A percentile compares a stretch with the other conserved stretches of the same genome.
phyloP scores from a whole-genome alignment of 2,329 filamentous ascomycete species.

The Monascus ruber region DNA sequence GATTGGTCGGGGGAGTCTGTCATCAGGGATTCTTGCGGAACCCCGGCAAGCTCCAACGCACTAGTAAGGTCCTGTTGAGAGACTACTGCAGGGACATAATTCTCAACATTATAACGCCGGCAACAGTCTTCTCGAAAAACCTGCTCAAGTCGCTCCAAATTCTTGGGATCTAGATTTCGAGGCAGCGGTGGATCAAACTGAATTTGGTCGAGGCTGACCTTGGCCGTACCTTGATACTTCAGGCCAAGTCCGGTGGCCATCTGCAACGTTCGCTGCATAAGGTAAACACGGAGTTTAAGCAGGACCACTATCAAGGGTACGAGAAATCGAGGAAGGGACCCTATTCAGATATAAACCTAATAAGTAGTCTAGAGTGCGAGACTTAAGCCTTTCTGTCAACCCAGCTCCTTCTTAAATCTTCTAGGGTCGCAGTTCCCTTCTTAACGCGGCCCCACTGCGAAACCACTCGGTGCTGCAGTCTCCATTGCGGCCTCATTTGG shows the following conservation, averaged over 20 bases:
- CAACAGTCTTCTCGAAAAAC: conserved; percentile 12
- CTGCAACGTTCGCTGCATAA: too few relatives aligned
- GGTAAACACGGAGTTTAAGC: too few relatives aligned
- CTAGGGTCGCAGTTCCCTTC: too few relatives aligned
- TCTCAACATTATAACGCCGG: conserved; percentile 8
- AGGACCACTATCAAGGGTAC: too few relatives aligned
- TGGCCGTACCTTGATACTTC: conserved; percentile 17
- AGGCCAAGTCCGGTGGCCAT: conserved; percentile 8
- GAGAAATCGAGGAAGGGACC: too few relatives aligned
- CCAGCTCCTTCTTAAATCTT: too few relatives aligned
- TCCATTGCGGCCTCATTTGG: too few relatives aligned
- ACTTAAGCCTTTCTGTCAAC: too few relatives aligned
- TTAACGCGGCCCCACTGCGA: too few relatives aligned
- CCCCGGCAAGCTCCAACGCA: conserved; percentile 3
- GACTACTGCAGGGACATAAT: conserved; percentile 10
- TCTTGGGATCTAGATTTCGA: conserved; percentile 4
- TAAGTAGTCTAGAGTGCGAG: too few relatives aligned
- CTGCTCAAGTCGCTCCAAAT: conserved; percentile 9
- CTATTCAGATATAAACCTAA: too few relatives aligned
- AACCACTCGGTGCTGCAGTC: too few relatives aligned
- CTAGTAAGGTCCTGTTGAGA: conserved; percentile 5
- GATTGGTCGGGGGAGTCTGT: conserved; percentile 3
- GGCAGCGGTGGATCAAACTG: conserved; percentile 3
- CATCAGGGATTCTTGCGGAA: conserved; percentile 2
- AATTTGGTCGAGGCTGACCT: conserved; percentile 14